Percentiles rank a stretch among this genome's conserved stretches.
Conservation (phyloP, 2,329 filamentous ascomycete genomes). For the Teratosphaeria gauchensis region DNA sequence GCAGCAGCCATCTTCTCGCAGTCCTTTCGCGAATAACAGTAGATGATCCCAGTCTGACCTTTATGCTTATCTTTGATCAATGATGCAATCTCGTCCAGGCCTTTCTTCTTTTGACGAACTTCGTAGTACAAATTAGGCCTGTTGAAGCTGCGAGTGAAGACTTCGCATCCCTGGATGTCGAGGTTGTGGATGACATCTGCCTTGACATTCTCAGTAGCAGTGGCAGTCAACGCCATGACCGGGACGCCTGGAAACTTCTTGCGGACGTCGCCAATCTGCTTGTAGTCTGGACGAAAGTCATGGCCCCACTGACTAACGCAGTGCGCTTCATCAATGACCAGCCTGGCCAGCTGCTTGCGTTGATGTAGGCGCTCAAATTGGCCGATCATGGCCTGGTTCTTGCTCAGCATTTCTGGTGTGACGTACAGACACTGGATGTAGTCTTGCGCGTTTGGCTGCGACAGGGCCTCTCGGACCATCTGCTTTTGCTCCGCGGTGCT, state of each 20-base stretch:
- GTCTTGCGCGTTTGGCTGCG: conserved; percentile 57
- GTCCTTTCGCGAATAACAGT: conserved; percentile 75
- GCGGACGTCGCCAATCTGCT: conserved; percentile 67
- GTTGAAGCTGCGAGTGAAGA: conserved; percentile 91
- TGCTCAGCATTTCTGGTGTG: conserved; percentile 92
- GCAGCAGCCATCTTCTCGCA: conserved; percentile 71
- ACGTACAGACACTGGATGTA: conserved; percentile 84
- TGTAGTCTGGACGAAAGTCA: conserved; percentile 95
- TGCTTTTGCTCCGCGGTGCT: conserved; percentile 53
- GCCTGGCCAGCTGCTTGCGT: conserved; percentile 65
- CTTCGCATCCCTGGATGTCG: conserved; percentile 65
- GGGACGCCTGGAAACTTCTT: conserved; percentile 67
- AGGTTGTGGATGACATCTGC: conserved; percentile 86
- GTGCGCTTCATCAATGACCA: conserved; percentile 98
- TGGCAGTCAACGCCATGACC: conserved; percentile 90
- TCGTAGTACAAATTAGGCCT: conserved; percentile 90
- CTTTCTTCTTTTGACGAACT: conserved; percentile 58
- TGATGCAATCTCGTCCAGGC: conserved; percentile 47
- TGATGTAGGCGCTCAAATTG: conserved; percentile 59
- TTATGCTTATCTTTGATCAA: conserved; percentile 63
- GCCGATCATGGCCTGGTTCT: conserved; percentile 59
- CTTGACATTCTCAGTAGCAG: conserved; percentile 87
- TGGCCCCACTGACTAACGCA: conserved; percentile 99
- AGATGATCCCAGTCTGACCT: conserved; percentile 78
- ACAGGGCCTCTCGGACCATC: conserved; percentile 56